Percentiles rank a stretch among this genome's conserved stretches.
These are phyloP conservation scores for Ziziphus jujuba DNA, from an alignment of 306 rosid species.

Conservation along the genomic window DNA sequence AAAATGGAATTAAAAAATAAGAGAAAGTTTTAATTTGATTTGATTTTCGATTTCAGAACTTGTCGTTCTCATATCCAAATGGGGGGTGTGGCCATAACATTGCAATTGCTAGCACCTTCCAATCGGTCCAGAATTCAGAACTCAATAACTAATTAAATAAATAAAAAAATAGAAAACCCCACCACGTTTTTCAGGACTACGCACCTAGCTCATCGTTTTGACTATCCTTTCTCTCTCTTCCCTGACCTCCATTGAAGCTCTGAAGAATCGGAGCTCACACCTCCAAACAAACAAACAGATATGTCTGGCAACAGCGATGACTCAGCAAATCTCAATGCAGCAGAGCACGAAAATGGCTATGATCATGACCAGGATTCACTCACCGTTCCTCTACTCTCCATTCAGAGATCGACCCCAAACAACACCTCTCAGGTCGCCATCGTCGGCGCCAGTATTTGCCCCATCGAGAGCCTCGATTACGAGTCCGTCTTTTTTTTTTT, in stretches of 20 bases:
- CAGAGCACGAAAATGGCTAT: background rate
- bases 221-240: too few species aligned
- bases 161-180: too few species aligned
- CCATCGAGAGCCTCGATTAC: constrained; percentile 95
- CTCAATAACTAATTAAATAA: too few species aligned
- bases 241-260: background rate
- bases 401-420: constrained; percentile 44
- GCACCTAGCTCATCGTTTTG: too few species aligned
- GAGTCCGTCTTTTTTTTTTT: constrained; percentile 49
- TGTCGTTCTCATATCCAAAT: too few species aligned
- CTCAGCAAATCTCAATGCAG: constrained; percentile 14
- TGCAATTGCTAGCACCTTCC: too few species aligned
- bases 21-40: too few species aligned
- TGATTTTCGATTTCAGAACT: too few species aligned
- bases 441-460: constrained; percentile 87
- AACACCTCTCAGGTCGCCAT: constrained; percentile 87
- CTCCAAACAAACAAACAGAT: background rate
- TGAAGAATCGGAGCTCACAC: background rate
- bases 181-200: too few species aligned
- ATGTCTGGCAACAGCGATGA: background rate
- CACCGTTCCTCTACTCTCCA: constrained; percentile 48
- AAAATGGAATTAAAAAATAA: too few species aligned
- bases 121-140: too few species aligned
- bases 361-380: constrained; percentile 39
- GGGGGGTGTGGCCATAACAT: too few species aligned